Conservation (phyloP, 2,329 filamentous ascomycete species). For the Anisogramma anomala region DNA sequence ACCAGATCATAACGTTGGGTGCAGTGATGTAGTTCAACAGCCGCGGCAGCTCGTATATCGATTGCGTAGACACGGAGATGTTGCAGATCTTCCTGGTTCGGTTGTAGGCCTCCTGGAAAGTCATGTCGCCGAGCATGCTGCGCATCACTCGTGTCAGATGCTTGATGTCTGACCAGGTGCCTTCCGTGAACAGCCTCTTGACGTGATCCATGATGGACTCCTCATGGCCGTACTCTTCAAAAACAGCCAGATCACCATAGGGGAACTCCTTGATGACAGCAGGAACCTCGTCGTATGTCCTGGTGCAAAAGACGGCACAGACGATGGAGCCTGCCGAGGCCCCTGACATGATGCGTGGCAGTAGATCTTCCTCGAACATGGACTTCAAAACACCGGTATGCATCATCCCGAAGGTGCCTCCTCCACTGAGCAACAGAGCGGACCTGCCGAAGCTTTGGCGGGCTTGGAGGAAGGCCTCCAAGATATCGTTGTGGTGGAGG, state of each 20-base stretch:
- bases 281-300: constrained; percentile 68
- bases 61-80: constrained; percentile 82
- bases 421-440: constrained; percentile 71
- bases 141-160: constrained; percentile 75
- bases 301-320: constrained; percentile 65
- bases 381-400: constrained; percentile 81
- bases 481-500: constrained; percentile 45
- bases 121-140: constrained; percentile 71
- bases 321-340: constrained; percentile 83
- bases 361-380: constrained; percentile 59
- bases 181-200: constrained; percentile 65
- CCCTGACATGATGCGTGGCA: constrained; percentile 79
- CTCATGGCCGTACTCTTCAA: constrained; percentile 48
- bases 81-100: constrained; percentile 86
- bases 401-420: constrained; percentile 83
- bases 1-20: constrained; percentile 93
- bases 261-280: constrained; percentile 58
- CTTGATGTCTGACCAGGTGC: constrained; percentile 73
- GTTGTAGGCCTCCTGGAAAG: constrained; percentile 92
- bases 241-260: constrained; percentile 70
- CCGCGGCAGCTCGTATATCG: constrained; percentile 74
- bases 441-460: constrained; percentile 77
- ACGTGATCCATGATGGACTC: constrained; percentile 59
- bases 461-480: constrained; percentile 60
- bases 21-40: constrained; percentile 88